These are phyloP conservation scores for Saccharomycopsis olivae DNA, from an alignment of 805 yeast species.

Conservation along the genomic window DNA sequence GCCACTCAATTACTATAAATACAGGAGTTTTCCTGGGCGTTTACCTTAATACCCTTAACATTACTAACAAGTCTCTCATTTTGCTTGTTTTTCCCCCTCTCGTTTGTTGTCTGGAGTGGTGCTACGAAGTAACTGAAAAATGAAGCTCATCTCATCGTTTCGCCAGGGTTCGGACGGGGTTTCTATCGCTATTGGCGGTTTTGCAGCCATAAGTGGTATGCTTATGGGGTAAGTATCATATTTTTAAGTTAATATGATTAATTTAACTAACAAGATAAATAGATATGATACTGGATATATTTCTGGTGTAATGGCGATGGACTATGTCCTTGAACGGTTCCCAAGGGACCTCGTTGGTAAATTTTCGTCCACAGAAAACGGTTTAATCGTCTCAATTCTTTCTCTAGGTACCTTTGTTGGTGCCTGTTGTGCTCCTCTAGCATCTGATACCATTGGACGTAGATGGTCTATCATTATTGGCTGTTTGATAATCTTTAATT, in stretches of 20 bases:
- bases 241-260: constrained; percentile 57
- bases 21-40: too few relatives aligned
- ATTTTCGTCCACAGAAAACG: constrained; percentile 38
- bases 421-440: constrained; percentile 49
- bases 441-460: constrained; percentile 46
- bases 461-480: constrained; percentile 33
- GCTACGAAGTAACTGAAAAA: too few relatives aligned
- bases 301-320: constrained; percentile 53
- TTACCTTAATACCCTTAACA: too few relatives aligned
- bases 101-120: too few relatives aligned
- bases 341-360: constrained; percentile 39
- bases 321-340: constrained; percentile 34
- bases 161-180: constrained; percentile 39
- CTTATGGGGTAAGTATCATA: constrained; percentile 63
- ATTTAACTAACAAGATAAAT: too few relatives aligned
- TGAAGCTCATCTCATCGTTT: too few relatives aligned
- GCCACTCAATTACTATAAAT: too few relatives aligned
- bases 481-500: constrained; percentile 37
- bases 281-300: constrained; percentile 98
- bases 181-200: constrained; percentile 44
- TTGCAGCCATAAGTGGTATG: constrained; percentile 60
- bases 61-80: too few relatives aligned
- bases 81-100: too few relatives aligned
- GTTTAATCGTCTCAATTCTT: constrained; percentile 59
- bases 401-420: constrained; percentile 66